Conservation (phyloP, 2,329 filamentous ascomycete species). For the Aspergillus eucalypticola region DNA sequence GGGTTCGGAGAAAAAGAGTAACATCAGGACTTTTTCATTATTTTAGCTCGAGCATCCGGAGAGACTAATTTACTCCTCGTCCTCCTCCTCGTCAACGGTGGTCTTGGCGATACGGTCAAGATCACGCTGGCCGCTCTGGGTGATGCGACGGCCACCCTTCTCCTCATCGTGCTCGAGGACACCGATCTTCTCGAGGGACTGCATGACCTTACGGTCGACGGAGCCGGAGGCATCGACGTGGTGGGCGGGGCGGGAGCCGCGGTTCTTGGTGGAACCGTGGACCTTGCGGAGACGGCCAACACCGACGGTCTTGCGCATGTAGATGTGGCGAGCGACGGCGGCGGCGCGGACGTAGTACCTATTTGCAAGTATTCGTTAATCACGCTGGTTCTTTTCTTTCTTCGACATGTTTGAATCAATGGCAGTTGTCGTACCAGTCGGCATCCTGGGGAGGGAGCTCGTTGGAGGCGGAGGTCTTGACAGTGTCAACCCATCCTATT, state of each 20-base stretch:
- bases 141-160: slow-evolving; percentile 97
- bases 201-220: slow-evolving; percentile 96
- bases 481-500: slow-evolving; percentile 95
- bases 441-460: slow-evolving; percentile 97
- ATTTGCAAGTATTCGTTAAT: neutral
- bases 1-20: slow-evolving; percentile 9
- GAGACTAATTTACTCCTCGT: slow-evolving; percentile 45
- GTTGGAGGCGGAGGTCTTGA: slow-evolving; percentile 96
- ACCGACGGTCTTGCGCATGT: slow-evolving; percentile 99
- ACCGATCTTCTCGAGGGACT: slow-evolving; percentile 98
- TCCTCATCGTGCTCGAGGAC: slow-evolving; percentile 97
- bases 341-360: slow-evolving; percentile 83
- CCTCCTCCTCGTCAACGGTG: slow-evolving; percentile 52
- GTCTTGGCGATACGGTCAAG: slow-evolving; percentile 92
- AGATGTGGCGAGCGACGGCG: slow-evolving; percentile 95
- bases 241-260: slow-evolving; percentile 83
- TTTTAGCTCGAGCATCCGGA: slow-evolving; percentile 20
- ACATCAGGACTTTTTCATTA: slow-evolving; percentile 31
- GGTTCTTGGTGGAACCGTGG: slow-evolving; percentile 97
- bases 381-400: neutral
- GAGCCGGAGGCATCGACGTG: slow-evolving; percentile 94
- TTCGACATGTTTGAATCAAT: slow-evolving; percentile 17
- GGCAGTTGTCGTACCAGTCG: slow-evolving; percentile 77
- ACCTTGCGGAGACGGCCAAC: slow-evolving; percentile 96
- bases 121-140: slow-evolving; percentile 97